Evolutionary conservation across 2,329 filamentous ascomycete species (phyloP).

Genomic region (Bipolaris victoriae): DNA sequence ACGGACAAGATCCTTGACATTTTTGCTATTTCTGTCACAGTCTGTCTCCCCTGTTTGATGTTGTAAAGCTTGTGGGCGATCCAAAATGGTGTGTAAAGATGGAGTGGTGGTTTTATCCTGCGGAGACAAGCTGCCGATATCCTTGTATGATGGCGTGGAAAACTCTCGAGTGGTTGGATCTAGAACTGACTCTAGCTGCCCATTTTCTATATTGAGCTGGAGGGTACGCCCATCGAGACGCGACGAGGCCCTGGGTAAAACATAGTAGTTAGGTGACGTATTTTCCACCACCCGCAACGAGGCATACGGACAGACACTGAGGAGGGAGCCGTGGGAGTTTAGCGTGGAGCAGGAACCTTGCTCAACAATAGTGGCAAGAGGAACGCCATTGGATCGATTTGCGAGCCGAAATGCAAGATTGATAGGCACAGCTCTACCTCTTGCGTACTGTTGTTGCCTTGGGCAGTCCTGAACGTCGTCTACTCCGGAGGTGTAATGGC

Average conservation of each 20-base stretch:
- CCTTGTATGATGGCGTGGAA: constrained; percentile 9
- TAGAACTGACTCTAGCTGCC: constrained; percentile 11
- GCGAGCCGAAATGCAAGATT: constrained; percentile 34
- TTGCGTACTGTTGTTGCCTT: constrained; percentile 26
- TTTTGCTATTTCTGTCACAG: constrained; percentile 14
- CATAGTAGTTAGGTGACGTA: constrained; percentile 21
- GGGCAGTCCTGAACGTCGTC: constrained; percentile 9
- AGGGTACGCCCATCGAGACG: constrained; percentile 26
- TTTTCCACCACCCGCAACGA: constrained; percentile 23
- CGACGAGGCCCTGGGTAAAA: constrained; percentile 21
- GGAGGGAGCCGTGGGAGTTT: constrained; percentile 41
- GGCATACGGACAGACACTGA: constrained; percentile 28
- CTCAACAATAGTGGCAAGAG: constrained; percentile 54
- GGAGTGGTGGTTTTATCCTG: constrained; percentile 17
- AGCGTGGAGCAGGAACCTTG: constrained; percentile 52
- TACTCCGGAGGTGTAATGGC: constrained; percentile 4
- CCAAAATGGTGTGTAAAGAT: constrained; percentile 8
- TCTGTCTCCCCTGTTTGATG: constrained; percentile 12
- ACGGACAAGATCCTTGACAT: constrained; percentile 30
- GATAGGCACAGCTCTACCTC: constrained; percentile 29
- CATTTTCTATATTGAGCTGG: constrained; percentile 26
- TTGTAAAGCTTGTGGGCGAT: constrained; percentile 10
- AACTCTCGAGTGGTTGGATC: background rate
- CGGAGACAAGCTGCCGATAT: constrained; percentile 9
- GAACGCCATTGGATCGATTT: constrained; percentile 44